Evolutionary conservation across 192 early-diverging fungal genomes (phyloP), one percentile per base, ranked within the genome.

Genomic region (Backusella mclennaniae): DNA sequence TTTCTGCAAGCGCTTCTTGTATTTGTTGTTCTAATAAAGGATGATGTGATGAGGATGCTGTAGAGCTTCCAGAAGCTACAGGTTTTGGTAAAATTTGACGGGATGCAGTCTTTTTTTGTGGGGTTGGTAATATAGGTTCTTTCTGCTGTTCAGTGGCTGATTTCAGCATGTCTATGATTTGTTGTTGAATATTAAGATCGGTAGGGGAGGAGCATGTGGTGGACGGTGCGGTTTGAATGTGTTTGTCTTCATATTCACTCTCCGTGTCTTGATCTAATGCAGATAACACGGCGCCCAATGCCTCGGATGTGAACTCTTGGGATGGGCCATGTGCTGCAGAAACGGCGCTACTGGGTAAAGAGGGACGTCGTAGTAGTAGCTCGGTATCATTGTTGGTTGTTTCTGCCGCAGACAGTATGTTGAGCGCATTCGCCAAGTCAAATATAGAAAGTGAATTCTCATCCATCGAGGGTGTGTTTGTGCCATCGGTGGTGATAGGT

Each of bases 191-290:
- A 63, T 68, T 46, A n/a, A 72, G 53, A 46, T 78, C 41, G 23
- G 49, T 23, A 3, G 46, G 12, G 72, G 73, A 5, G 73, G 80
- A 26, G 79, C 66, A 80, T 38, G 82, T 76, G 17, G 76, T 67
- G 0, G 79, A 39, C 15, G 81, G 80, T 3, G 79, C 76, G 26
- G 77, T 80, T 41, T 35, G 35, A 35, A 36, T 36, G 6, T 66
- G 33, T 17, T 66, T 67, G 14, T 67, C 49, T 41, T 69, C 49
- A 2, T 73, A 53, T 41, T 73, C 59, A 9, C 42, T 71, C 19
- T 53, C 26, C 7, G 59, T 14, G n/a, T 71, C 63, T 39, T 31
- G 31, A 33, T 72, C 69, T 15, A 80, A 38, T 15, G 46, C 79
- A n/a, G 79, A 80, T 12, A 77, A 35, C 5, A 63, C 56, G 3